Base-by-base conservation (phyloP, 352 stramenopile genomes). In the Globisporangium echinulatum region DNA sequence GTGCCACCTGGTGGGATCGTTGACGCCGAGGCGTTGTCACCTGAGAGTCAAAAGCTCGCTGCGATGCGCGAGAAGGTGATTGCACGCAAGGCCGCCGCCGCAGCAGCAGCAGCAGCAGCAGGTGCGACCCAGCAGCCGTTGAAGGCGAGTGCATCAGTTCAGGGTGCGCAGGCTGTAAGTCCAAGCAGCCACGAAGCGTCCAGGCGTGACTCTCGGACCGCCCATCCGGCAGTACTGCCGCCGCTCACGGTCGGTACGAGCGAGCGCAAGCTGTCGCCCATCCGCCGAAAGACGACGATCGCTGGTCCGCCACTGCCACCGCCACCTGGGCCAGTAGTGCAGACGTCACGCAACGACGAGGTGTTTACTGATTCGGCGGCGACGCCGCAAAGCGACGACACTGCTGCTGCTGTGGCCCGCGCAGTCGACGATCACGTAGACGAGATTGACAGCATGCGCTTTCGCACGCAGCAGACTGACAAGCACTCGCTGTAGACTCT, bases 1-100 rank as follows among this genome's bases (percentile, higher is more conserved):
- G 46, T 58, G 2, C 58, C 58, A 36, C 51, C 42, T 4, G 46
- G 44, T 15, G n/a, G 44, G 49, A 48, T 58, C 49, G 42, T 38
- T 43, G 25, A 70, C 46, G 54, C 39, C 53, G 36, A 67, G 51
- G 42, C 59, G 0, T 46, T 43, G 15, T 54, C 49, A n/a, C 58
- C 59, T 1, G 72, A 81, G 49, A 66, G 70, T 50, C 54, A 66
- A 17, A 81, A 75, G 46, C 55, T 85, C 17, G 75, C 75, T 14
- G 56, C 49, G 40, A 76, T 87, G 67, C 75, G 73, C n/a, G 68
- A 75, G 38, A 74, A 72, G 54, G 71, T 85, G 37, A 62, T 77
- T 7, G 67, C 66, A 36, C 64, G 75, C 52, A 66, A 61, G 33
- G 25, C 25, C 25, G 25, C 25, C 25, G 40, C 49, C 48, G 17